Evolutionary conservation across 495 filamentous ascomycete species (phyloP), one percentile per base, ranked within the genome.

Genomic region (Sordaria brevicollis): DNA sequence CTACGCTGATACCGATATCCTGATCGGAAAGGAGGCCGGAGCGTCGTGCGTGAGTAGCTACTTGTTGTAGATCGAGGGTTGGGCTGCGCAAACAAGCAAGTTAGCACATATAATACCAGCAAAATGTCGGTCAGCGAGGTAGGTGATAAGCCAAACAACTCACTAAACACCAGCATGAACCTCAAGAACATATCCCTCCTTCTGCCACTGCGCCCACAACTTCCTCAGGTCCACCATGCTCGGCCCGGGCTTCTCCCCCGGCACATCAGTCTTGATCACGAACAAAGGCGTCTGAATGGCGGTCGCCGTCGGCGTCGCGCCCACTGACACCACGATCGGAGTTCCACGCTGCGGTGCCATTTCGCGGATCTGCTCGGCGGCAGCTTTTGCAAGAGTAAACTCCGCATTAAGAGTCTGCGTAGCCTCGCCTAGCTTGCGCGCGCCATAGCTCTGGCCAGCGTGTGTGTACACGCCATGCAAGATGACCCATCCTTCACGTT

Each of bases 261-360:
- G 17, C 35, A 35, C 38, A 5, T 65, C 65, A 29, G 29, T 68
- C 39, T 66, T 57, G 10, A 36, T 71, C 57, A 77, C 65, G 65
- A 78, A 73, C 25, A 71, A 35, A 0, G 54, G 75, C 71, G 81
- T 75, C 41, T 85, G 83, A 65, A 86, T 75, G 15, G 87, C 85
- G 0, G 88, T 88, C 9, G 89, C 88, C 8, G 93, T 95, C 2
- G 93, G 93, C 38, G 93, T 93, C 1, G 93, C 93, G 3, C 93
- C 93, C 3, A 94, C 88, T 4, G 89, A 91, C 15, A 97, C 79
- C 1, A 89, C 83, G 21, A 94, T 74, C 35, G 35, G 1, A 17
- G 65, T n/a, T n/a, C n/a, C 37, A 43, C 73, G 69, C 21, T 21
- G 81, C 37, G 69, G 75, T 21, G 68, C 71, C 41, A 57, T 68